Base-by-base conservation (phyloP, 495 filamentous ascomycete genomes). In the Penicillium pancosmium region DNA sequence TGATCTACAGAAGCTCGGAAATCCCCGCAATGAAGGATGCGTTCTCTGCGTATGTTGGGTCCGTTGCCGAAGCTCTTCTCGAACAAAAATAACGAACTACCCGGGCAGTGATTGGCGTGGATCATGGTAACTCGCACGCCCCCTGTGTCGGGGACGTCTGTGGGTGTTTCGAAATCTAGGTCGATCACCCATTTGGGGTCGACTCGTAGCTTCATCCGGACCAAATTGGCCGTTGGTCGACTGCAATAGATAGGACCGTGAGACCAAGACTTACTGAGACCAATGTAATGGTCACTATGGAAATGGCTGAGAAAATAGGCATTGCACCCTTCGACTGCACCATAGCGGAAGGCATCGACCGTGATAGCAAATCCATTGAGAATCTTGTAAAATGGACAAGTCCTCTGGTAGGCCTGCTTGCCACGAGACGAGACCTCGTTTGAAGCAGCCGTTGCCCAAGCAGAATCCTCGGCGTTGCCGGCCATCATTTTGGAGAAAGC, bases 291-390 rank as follows among this genome's bases (percentile, higher is more conserved):
- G 68, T 99, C 94, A 59, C 90, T 95, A 73, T 99, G 94, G 62
- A 97, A 99, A 68, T 99, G 94, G 62, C 91, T 96, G 25, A 99
- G 82, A 66, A 99, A 99, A 70, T 99, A 99, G 19, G 93, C 94
- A 50, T 90, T 88, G 69, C 91, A 95, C 0, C 91, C 92, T 69
- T 95, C 84, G 0, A 99, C 89, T 4, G 91, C 90, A 4, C 94
- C 95, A 66, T 98, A 99, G 6, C 92, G 86, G 72, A 99, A 98
- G 0, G 95, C 94, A 70, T 99, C 94, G 4, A 98, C 94, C 54
- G 91, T 93, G 59, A 98, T 95, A 52, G 82, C 89, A 59, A 97
- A 89, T 1, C 91, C 91, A 3, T 92, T 91, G 72, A 99, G 83
- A 57, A 98, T 96, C 71, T 99, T 99, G 77, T 98, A 99, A 68